Evolutionary conservation across 2,329 filamentous ascomycete genomes (phyloP).

Genomic region (Sclerotinia nivalis): DNA sequence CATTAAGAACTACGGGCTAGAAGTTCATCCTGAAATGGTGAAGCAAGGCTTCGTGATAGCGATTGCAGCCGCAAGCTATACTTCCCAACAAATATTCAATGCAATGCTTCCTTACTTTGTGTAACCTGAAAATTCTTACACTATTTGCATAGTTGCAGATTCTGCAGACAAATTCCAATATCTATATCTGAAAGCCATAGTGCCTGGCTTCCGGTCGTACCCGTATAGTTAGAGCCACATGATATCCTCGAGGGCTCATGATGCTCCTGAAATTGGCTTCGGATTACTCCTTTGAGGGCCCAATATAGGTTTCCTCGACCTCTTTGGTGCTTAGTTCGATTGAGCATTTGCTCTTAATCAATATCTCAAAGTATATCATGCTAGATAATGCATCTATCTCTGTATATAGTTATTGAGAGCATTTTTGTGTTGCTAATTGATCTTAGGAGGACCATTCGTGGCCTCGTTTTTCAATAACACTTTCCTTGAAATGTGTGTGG

Average conservation of each 20-base stretch:
- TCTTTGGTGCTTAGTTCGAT: constrained; percentile 1
- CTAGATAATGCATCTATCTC: constrained; percentile 17
- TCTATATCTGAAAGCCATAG: constrained; percentile 2
- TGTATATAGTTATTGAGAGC: not conserved
- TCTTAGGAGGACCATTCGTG: not conserved
- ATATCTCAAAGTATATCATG: constrained; percentile 4
- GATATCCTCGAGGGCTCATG: not conserved
- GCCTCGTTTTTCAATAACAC: not conserved
- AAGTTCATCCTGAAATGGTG: not conserved
- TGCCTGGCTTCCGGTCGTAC: constrained; percentile 1
- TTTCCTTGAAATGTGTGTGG: not conserved
- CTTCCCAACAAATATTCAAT: constrained; percentile 17
- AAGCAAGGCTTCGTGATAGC: constrained; percentile 17
- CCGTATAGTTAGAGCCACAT: constrained; percentile 12
- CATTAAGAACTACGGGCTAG: not conserved
- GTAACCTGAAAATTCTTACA: constrained; percentile 8
- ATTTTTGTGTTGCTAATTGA: not conserved
- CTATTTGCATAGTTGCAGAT: constrained; percentile 13
- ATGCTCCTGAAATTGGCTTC: not conserved
- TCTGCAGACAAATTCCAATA: not conserved
- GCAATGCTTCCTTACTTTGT: not conserved
- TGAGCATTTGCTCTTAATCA: constrained; percentile 4
- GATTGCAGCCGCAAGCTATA: not conserved
- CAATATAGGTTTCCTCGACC: not conserved
- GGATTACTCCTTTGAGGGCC: constrained; percentile 7